These are phyloP conservation scores for Ceratocystis cubensis DNA, from an alignment of 2,329 filamentous ascomycete genomes.

Conservation along the genomic window DNA sequence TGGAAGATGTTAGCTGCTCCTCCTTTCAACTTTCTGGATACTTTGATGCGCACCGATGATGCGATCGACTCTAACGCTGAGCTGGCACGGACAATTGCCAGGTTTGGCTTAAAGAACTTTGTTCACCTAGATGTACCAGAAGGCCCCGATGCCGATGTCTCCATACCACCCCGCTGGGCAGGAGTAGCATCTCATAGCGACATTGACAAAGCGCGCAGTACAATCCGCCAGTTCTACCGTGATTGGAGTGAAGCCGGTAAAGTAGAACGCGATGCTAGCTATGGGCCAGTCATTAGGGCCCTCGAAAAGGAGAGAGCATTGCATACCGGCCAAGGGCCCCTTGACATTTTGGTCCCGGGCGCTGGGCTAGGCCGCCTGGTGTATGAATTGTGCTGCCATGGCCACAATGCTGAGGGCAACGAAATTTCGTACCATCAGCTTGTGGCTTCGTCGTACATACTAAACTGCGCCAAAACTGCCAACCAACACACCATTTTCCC, in stretches of 20 bases:
- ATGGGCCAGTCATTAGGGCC: conserved; percentile 57
- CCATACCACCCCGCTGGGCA: conserved; percentile 52
- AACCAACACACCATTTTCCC: conserved; percentile 65
- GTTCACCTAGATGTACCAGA: conserved; percentile 13
- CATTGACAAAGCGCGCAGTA: conserved; percentile 83
- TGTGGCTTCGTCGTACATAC: conserved; percentile 66
- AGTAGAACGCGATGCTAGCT: conserved; percentile 62
- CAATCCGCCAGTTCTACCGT: conserved; percentile 82
- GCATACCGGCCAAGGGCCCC: conserved; percentile 25
- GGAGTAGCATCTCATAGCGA: conserved; percentile 60
- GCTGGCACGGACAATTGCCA: conserved; percentile 65
- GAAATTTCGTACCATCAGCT: conserved; percentile 96
- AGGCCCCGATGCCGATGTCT: conserved; percentile 28
- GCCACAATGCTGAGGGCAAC: conserved; percentile 73
- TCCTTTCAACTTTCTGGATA: conserved; percentile 72
- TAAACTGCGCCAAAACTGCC: conserved; percentile 51
- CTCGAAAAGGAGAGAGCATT: conserved; percentile 40
- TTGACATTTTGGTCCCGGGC: conserved; percentile 72
- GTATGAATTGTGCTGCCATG: conserved; percentile 65
- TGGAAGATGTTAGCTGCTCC: conserved; percentile 70
- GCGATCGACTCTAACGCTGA: conserved; percentile 83
- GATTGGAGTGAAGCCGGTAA: conserved; percentile 80
- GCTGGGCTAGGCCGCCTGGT: conserved; percentile 81
- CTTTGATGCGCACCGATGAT: conserved; percentile 64
- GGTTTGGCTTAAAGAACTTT: conserved; percentile 56